These are phyloP conservation scores for Alternaria alternata DNA, from an alignment of 2,329 filamentous ascomycete species.

Conservation along the genomic window DNA sequence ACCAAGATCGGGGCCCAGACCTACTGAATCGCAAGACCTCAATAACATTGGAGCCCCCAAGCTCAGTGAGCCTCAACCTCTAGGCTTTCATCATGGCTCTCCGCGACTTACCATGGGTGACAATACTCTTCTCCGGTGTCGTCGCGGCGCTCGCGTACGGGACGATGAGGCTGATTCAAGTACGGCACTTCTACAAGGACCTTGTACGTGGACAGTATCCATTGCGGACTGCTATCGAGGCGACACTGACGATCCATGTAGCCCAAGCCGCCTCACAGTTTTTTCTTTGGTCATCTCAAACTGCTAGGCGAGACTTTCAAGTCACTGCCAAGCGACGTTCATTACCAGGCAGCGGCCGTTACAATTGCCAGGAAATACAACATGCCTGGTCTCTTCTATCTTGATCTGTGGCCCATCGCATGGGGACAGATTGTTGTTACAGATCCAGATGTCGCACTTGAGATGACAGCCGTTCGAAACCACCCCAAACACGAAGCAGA, in stretches of 20 bases:
- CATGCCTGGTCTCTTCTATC: conserved; percentile 51
- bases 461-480: conserved; percentile 48
- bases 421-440: conserved; percentile 44
- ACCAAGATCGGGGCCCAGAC: neutral
- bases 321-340: conserved; percentile 44
- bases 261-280: conserved; percentile 54
- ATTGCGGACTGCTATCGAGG: neutral
- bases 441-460: conserved; percentile 49
- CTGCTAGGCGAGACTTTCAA: conserved; percentile 48
- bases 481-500: conserved; percentile 43
- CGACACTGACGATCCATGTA: conserved; percentile 10
- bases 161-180: conserved; percentile 26
- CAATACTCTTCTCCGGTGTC: conserved; percentile 16
- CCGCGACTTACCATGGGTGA: conserved; percentile 22
- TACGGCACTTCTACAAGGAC: conserved; percentile 34
- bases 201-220: conserved; percentile 22
- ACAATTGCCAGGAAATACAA: conserved; percentile 48
- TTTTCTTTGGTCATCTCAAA: conserved; percentile 53
- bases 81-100: conserved; percentile 11
- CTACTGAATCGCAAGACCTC: neutral
- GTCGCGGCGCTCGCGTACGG: conserved; percentile 29
- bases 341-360: conserved; percentile 48
- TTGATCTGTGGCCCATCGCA: conserved; percentile 56
- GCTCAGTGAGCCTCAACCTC: neutral
- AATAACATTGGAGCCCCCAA: neutral